Evolutionary conservation across 768 basidiomycete genomes (phyloP), one percentile per base, ranked within the genome.

Genomic region (Pleurotus sapidus): DNA sequence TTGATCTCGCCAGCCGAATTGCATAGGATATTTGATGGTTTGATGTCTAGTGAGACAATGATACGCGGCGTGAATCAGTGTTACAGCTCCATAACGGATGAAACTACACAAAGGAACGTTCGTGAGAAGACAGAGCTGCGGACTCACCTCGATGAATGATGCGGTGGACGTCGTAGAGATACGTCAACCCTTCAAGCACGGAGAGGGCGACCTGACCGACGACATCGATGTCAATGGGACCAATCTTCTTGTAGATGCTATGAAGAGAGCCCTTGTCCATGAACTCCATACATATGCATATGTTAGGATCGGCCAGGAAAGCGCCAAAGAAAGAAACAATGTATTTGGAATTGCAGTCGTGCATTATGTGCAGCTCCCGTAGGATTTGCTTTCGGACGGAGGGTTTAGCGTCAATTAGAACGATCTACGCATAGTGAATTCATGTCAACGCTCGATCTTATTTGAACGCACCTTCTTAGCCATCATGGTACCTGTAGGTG

Each of bases 261-360:
- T 99, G 97, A 7, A 97, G 79, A 7, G 88, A 94, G 60, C 93
- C 91, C 70, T 93, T 95, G 80, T 96, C 90, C 91, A 90, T 90
- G 71, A 74, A 91, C 70, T 99, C 97, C 89, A 99, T 98, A 74
- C 95, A 98, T 53, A 98, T 96, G 72, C 97, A 97, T 68, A 99
- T 96, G 67, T 98, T 98, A 11, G 96, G 96, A 72, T 99, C 97
- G 2, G 91, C 87, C 30, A 98, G 79, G 75, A 94, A 99, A 53
- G 97, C 97, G 60, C 97, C 97, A 68, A 89, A 95, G 77, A 98
- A 99, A 0, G 92, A 95, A 65, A 99, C 91, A 69, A 99, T 99
- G 71, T 94, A 92, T 55, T 82, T 84, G 5, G 93, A 95, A 62
- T 89, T 81, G 74, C 96, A 98, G 72, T 97, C 91, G 71, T 98